These are phyloP conservation scores for Cercophora sp. DNA, from an alignment of 495 filamentous ascomycete species.

Conservation along the genomic window DNA sequence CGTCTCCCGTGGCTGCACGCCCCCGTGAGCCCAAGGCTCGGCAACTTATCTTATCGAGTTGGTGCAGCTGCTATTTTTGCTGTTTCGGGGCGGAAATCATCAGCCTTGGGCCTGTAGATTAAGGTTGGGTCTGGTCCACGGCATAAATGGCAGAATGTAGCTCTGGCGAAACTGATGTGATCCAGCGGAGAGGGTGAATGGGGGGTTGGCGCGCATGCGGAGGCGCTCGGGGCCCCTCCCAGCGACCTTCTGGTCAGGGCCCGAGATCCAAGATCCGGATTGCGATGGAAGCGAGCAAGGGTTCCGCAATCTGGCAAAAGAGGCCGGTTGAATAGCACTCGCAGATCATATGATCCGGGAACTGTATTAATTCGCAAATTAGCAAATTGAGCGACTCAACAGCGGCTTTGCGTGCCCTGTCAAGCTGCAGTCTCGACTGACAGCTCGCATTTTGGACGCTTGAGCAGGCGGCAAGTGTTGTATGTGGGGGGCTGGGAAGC, in stretches of 20 bases:
- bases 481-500: not conserved
- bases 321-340: slow-evolving; percentile 37
- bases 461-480: too few relatives aligned
- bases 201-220: not conserved
- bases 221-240: not conserved
- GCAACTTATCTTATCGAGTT: slow-evolving; percentile 26
- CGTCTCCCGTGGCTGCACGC: too few relatives aligned
- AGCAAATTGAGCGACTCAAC: not conserved
- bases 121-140: slow-evolving; percentile 8
- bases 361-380: slow-evolving; percentile 27
- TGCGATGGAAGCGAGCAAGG: slow-evolving; percentile 16
- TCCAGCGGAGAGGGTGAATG: not conserved
- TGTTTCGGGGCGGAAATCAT: slow-evolving; percentile 7
- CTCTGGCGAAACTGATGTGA: slow-evolving; percentile 2
- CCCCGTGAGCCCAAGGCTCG: too few relatives aligned
- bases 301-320: slow-evolving; percentile 39
- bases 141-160: slow-evolving; percentile 11
- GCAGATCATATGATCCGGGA: slow-evolving; percentile 47
- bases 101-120: slow-evolving; percentile 8
- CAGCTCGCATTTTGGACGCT: too few relatives aligned
- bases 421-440: too few relatives aligned
- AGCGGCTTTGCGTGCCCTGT: too few relatives aligned
- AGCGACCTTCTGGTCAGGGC: not conserved
- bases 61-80: slow-evolving; percentile 18
- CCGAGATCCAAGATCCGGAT: slow-evolving; percentile 21